Conservation (phyloP, 2,329 filamentous ascomycete species). For the Verticillium dahliae region DNA sequence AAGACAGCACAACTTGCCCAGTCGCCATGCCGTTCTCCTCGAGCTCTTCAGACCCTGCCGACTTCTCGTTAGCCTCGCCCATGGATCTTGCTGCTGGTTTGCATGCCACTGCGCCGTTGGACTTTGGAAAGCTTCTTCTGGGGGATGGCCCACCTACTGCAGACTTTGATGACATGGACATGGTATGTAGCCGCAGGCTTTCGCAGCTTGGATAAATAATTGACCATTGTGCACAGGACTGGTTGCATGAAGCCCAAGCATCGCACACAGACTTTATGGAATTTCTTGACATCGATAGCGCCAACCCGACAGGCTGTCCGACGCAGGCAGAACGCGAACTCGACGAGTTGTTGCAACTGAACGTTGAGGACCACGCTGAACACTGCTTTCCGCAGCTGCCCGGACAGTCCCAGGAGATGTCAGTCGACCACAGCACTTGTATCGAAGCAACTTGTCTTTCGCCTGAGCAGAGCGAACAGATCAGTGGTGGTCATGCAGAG, state of each 20-base stretch:
- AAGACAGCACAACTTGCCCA: neutral
- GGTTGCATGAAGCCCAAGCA: neutral
- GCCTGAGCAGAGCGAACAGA: too few relatives aligned
- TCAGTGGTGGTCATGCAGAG: too few relatives aligned
- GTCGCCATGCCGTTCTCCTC: neutral
- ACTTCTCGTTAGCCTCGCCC: neutral
- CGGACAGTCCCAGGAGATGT: too few relatives aligned
- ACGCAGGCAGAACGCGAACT: neutral
- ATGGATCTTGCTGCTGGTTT: neutral
- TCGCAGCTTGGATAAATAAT: neutral
- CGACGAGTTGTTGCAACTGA: neutral
- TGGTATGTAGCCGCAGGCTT: neutral
- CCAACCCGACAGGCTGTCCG: neutral
- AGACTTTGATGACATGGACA: neutral
- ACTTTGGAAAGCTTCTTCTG: neutral
- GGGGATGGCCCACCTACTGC: too few relatives aligned
- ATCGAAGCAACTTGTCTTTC: too few relatives aligned
- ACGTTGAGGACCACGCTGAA: neutral
- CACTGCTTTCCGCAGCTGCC: neutral
- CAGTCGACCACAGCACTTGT: too few relatives aligned
- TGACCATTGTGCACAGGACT: neutral
- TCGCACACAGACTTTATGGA: too few relatives aligned
- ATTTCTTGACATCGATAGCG: too few relatives aligned
- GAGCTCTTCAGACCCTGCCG: neutral
- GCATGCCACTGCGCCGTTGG: neutral